phyloP scores from a whole-genome alignment of 805 yeast species.

The Starmerella cellae region DNA sequence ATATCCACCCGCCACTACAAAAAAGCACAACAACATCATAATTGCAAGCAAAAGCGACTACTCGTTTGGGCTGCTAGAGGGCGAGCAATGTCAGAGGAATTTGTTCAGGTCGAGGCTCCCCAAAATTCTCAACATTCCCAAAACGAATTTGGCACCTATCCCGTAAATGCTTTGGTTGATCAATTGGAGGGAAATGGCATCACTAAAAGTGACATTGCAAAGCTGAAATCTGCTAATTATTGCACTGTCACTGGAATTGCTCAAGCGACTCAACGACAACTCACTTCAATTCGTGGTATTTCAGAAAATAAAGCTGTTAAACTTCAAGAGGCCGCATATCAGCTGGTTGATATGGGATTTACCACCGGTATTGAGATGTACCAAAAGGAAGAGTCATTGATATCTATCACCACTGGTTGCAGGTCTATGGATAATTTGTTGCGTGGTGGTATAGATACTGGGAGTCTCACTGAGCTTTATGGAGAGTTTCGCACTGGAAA shows the following conservation, averaged over 20 bases:
- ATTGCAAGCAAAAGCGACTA: no score
- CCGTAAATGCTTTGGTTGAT: slow-evolving; percentile 10
- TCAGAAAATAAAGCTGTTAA: slow-evolving; percentile 92
- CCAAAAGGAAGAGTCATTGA: slow-evolving; percentile 74
- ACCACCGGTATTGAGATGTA: slow-evolving; percentile 94
- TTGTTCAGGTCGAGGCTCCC: not conserved
- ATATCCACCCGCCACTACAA: not conserved
- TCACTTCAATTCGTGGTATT: slow-evolving; percentile 74
- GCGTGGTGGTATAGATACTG: slow-evolving; percentile 97
- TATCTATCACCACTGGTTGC: slow-evolving; percentile 90
- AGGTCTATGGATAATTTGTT: slow-evolving; percentile 81
- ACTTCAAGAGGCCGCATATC: slow-evolving; percentile 67
- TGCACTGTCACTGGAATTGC: slow-evolving; percentile 90
- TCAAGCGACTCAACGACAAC: slow-evolving; percentile 72
- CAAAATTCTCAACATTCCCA: not conserved
- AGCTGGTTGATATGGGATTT: slow-evolving; percentile 87
- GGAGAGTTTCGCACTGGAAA: slow-evolving; percentile 98
- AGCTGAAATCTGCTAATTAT: slow-evolving; percentile 67
- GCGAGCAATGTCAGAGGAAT: slow-evolving; percentile 1
- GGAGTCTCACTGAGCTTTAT: slow-evolving; percentile 88
- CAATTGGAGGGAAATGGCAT: slow-evolving; percentile 64
- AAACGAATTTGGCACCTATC: slow-evolving; percentile 10
- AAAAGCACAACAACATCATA: not conserved
- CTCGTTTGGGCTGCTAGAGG: no score
- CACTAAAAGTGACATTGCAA: slow-evolving; percentile 60